phyloP scores from a whole-genome alignment of 2,329 filamentous ascomycete species.

The Aspergillus sp. region DNA sequence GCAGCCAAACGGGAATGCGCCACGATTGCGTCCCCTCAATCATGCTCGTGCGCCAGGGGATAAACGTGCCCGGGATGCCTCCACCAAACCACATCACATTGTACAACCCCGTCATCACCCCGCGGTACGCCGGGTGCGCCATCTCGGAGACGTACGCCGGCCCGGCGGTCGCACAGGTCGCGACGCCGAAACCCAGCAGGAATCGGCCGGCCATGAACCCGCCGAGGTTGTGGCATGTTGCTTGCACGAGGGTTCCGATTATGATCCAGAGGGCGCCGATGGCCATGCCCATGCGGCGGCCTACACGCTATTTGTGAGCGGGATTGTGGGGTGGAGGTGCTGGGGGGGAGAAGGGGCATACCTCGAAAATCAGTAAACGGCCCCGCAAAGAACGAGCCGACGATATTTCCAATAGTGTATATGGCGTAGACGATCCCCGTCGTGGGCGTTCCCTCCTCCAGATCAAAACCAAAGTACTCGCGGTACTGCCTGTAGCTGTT shows the following conservation, averaged over 20 bases:
- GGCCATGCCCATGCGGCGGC: constrained; percentile 35
- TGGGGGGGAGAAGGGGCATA: background rate
- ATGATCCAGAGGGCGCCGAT: constrained; percentile 33
- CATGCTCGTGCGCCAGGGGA: constrained; percentile 46
- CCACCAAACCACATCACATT: constrained; percentile 51
- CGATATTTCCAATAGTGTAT: constrained; percentile 55
- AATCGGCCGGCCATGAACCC: constrained; percentile 38
- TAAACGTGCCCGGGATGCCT: constrained; percentile 56
- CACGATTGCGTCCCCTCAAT: constrained; percentile 55
- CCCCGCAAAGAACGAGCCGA: constrained; percentile 51
- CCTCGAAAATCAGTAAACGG: constrained; percentile 49
- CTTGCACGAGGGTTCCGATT: constrained; percentile 34
- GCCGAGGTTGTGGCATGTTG: constrained; percentile 29
- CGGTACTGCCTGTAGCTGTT: constrained; percentile 53
- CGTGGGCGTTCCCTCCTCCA: constrained; percentile 43
- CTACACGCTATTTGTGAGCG: constrained; percentile 10
- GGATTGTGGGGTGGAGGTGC: background rate
- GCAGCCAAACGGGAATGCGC: constrained; percentile 63
- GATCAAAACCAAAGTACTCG: constrained; percentile 47
- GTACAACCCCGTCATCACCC: constrained; percentile 47
- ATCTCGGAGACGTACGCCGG: constrained; percentile 45
- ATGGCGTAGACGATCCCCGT: constrained; percentile 56
- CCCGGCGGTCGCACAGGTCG: constrained; percentile 31
- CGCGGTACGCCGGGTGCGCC: constrained; percentile 41
- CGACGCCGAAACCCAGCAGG: constrained; percentile 37